Base-by-base conservation (phyloP, 441 rosid genomes). In the Hura crepitans region DNA sequence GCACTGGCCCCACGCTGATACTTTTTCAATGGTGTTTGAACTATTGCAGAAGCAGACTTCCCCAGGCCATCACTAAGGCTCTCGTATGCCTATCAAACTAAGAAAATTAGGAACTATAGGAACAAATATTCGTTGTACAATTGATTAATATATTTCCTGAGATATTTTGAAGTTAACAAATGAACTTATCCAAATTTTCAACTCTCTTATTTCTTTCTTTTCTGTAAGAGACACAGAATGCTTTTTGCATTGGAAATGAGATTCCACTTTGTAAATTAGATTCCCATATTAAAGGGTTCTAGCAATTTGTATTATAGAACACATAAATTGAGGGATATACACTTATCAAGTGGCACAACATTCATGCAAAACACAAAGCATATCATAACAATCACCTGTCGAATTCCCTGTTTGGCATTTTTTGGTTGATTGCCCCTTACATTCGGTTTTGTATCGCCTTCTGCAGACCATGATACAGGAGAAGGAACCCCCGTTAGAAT, bases 1-100 rank as follows among this genome's bases (percentile, higher is more conserved):
- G 93, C 92, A 78, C 93, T 90, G 27, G 87, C 93, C 74, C 98
- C 99, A n/a, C 87, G 93, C 76, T 91, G 97, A 77, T 82, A 87
- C 62, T 84, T 86, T 73, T 87, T 91, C 77, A 90, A 72, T 65
- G 99, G 98, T 67, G 84, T 77, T 65, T 78, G 93, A 75, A 96
- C 89, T 81, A 93, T 81, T 70, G 97, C 97, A 70, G 94, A 86
- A 66, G 97, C 94, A 31, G 97, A 81, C 82, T 88, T 96, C 67
- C 95, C 98, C 69, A 93, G 73, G 65, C 99, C 99, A 75, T 93
- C 90, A 74, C 97, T 87, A 20, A 96, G 80, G 74, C 86, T 87
- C 84, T 81, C 92, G 55, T 69, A 93, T 71, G 99, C 99, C 99
- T 96, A 81, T 39, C 70, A 67, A 79, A 74, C 60, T 64, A 58